A percentile compares a stretch with the other conserved stretches of the same genome.
Evolutionary conservation across 139 green algal species (phyloP).

Genomic region (Nannochloris sp.): DNA sequence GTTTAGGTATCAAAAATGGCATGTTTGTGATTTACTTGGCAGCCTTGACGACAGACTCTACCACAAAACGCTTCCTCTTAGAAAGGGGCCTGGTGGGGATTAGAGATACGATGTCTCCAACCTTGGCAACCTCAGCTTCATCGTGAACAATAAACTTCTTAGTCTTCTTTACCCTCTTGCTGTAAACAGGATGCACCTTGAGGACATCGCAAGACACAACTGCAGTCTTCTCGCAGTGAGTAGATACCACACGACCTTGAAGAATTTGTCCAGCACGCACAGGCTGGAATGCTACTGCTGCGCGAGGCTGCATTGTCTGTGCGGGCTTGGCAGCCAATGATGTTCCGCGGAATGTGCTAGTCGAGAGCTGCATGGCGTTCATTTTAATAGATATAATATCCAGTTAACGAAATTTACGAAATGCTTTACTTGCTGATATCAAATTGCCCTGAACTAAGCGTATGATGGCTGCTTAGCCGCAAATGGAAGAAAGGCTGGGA

Average conservation of each 20-base stretch:
- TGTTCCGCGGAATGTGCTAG: background rate
- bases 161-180: constrained; percentile 27
- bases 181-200: constrained; percentile 30
- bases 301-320: no score
- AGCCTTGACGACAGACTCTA: constrained; percentile 7
- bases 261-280: constrained; percentile 10
- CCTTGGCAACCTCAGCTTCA: constrained; percentile 12
- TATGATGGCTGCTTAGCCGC: no score
- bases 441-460: no score
- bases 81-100: constrained; percentile 20
- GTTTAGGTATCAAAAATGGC: no score
- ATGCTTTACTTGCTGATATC: no score
- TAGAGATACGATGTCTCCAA: constrained; percentile 34
- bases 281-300: background rate
- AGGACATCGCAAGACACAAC: constrained; percentile 31
- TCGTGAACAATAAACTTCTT: constrained; percentile 42
- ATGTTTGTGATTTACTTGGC: background rate
- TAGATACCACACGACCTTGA: constrained; percentile 34
- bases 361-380: background rate
- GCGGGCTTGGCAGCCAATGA: no score
- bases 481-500: no score
- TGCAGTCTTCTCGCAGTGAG: constrained; percentile 38
- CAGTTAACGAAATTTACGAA: no score
- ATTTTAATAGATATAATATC: background rate
- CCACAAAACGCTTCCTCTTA: constrained; percentile 36